Evolutionary conservation across 768 basidiomycete genomes (phyloP), one percentile per base, ranked within the genome.

Genomic region (Cyclocybe aegerita): DNA sequence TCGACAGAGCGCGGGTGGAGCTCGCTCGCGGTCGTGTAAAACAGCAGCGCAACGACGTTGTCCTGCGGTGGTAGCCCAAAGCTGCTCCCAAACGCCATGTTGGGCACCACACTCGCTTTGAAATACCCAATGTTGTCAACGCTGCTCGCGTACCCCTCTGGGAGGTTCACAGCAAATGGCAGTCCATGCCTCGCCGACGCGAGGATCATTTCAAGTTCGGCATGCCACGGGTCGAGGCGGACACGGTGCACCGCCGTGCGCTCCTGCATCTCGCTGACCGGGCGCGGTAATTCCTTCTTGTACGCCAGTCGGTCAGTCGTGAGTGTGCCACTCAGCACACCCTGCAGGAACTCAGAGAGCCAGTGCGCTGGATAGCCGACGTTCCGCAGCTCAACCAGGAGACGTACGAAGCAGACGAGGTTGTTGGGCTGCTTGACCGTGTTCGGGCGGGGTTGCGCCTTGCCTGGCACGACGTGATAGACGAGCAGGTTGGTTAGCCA

Each of bases 281-380:
- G 65, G 49, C 65, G 61, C 11, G 71, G 72, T 32, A 60, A 55
- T 3, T 35, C 37, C 7, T 47, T 60, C 11, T 55, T 48, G 57
- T 67, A 70, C 5, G 65, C 61, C 14, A 50, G 47, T 46, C 57
- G 57, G 49, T 67, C 63, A 36, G 63, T 64, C 30, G 54, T 39
- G 37, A 69, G 50, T 23, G 37, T 57, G 34, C 66, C 61, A 33
- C 58, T 53, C 7, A 71, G 52, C 10, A 69, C 44, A 10, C 52
- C 55, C 44, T 63, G 56, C n/a, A 66, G 41, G 56, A 62, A 67
- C 9, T 70, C 69, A 40, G 62, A 57, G 33, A 74, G 64, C 71
- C 70, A 72, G 51, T 70, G 72, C 8, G 50, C 56, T 2, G 71
- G 71, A 53, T 67, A 72, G 4, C 69, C 69, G 35, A 70, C 65